Evolutionary conservation across 2,329 filamentous ascomycete genomes (phyloP).

Genomic region (Botryosphaeria dothidea): DNA sequence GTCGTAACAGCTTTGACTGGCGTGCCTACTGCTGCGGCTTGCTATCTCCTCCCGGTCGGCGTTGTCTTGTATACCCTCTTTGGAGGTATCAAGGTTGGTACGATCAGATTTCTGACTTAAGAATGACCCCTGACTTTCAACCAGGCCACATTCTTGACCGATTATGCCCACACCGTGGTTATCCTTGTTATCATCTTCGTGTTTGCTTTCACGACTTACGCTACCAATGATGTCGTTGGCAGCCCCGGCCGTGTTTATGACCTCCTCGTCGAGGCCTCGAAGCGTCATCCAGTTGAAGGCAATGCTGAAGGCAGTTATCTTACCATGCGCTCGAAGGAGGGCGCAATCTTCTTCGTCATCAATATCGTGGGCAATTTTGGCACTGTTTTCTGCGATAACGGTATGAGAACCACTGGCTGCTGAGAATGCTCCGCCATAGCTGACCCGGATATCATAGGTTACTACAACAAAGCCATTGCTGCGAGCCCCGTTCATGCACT

Average conservation of each 20-base stretch:
- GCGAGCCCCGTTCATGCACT: constrained; percentile 82
- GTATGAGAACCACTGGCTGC: constrained; percentile 61
- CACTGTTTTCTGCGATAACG: constrained; percentile 83
- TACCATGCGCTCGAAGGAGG: constrained; percentile 80
- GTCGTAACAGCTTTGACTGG: constrained; percentile 68
- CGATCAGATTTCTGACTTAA: constrained; percentile 49
- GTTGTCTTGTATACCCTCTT: constrained; percentile 77
- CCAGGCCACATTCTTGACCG: constrained; percentile 62
- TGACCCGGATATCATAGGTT: not conserved
- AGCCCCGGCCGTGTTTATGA: constrained; percentile 79
- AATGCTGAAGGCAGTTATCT: constrained; percentile 82
- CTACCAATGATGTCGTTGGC: constrained; percentile 70
- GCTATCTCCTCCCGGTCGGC: constrained; percentile 78
- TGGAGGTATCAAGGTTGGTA: constrained; percentile 74
- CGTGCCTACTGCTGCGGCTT: constrained; percentile 76
- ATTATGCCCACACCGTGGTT: constrained; percentile 84
- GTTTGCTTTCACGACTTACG: constrained; percentile 81
- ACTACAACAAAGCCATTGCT: constrained; percentile 89
- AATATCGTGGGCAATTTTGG: constrained; percentile 84
- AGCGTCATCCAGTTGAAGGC: constrained; percentile 72
- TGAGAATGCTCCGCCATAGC: too few species aligned
- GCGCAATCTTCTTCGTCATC: constrained; percentile 88
- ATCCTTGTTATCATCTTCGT: constrained; percentile 82
- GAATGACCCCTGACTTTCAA: not conserved
- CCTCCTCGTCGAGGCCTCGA: constrained; percentile 67